Conservation (phyloP, 306 rosid species). For the Acmispon strigosus region DNA sequence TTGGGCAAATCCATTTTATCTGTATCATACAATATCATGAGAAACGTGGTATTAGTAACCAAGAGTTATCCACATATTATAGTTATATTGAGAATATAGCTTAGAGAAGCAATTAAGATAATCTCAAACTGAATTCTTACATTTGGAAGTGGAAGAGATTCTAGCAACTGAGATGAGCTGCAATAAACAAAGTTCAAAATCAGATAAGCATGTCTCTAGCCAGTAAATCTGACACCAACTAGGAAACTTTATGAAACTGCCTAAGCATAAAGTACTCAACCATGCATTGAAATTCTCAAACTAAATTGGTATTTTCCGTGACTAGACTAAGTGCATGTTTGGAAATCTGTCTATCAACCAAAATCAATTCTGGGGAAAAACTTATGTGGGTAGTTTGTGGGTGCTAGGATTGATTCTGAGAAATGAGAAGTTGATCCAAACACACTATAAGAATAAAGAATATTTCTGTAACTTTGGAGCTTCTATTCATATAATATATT, state of each 20-base stretch:
- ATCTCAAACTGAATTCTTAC: constrained; percentile 40
- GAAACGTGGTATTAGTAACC: constrained; percentile 5
- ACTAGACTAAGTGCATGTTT: neutral
- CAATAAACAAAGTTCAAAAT: constrained; percentile 36
- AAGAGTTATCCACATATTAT: neutral
- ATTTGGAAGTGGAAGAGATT: constrained; percentile 83
- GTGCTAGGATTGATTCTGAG: no score
- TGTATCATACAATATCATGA: constrained; percentile 31
- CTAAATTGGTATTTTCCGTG: neutral
- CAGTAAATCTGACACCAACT: constrained; percentile 5
- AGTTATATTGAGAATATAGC: neutral
- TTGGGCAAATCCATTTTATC: constrained; percentile 99
- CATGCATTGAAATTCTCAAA: constrained; percentile 16
- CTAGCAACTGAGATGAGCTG: constrained; percentile 94
- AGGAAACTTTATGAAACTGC: constrained; percentile 5
- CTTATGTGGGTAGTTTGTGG: no score
- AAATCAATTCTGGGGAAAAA: no score
- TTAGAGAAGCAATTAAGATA: constrained; percentile 11
- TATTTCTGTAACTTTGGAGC: neutral
- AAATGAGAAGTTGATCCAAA: no score
- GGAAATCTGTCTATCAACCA: no score
- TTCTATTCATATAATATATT: constrained; percentile 23
- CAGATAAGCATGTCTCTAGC: constrained; percentile 16
- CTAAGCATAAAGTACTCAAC: constrained; percentile 14
- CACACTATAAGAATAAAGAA: neutral